Conservation (phyloP, 2,329 filamentous ascomycete species). For the Raffaelea ambrosiae region DNA sequence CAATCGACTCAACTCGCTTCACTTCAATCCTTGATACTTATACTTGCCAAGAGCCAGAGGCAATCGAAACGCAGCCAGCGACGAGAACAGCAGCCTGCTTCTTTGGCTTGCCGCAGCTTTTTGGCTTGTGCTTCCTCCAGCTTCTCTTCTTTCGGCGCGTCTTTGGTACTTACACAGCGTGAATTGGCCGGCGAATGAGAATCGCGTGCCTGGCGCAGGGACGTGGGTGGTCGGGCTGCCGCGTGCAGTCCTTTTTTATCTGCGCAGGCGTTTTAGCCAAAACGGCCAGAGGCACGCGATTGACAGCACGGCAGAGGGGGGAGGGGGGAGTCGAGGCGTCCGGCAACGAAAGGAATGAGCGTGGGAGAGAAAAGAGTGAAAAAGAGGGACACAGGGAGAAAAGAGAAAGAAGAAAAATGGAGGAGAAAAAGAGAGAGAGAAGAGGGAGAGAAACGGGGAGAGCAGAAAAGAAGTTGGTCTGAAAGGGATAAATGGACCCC, state of each 20-base stretch:
- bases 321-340: not conserved
- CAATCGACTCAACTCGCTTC: not conserved
- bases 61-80: too few species aligned
- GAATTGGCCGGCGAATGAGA: conserved; percentile 7
- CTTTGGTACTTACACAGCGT: conserved; percentile 9
- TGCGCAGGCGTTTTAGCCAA: not conserved
- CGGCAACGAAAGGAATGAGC: not conserved
- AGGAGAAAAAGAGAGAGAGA: not conserved
- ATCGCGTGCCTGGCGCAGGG: conserved; percentile 9
- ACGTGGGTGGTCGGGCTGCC: not conserved
- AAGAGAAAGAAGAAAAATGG: too few species aligned
- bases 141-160: not conserved
- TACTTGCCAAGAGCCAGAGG: too few species aligned
- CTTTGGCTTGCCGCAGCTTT: too few species aligned
- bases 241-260: not conserved
- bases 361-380: not conserved
- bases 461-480: not conserved
- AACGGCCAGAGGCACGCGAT: not conserved
- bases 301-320: not conserved
- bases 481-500: not conserved
- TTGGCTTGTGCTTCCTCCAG: too few species aligned
- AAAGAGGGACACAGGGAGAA: not conserved
- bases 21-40: not conserved
- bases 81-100: too few species aligned
- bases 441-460: not conserved